Conservation (phyloP, 78 protist genomes). For the Pelomyxa schiedti region DNA sequence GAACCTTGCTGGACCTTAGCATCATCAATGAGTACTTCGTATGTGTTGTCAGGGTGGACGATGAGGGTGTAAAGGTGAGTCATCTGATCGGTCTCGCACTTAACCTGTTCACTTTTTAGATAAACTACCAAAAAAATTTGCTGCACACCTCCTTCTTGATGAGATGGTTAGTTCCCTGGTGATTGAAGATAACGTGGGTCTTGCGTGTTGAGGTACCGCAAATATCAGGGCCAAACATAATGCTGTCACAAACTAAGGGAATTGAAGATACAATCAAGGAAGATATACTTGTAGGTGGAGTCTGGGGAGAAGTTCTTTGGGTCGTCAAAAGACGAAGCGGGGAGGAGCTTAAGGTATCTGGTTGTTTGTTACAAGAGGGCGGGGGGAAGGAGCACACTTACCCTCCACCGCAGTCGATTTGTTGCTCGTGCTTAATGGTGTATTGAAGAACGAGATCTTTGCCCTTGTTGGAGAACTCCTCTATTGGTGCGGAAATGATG, state of each 20-base stretch:
- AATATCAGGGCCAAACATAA: constrained; percentile 95
- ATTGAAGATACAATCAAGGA: background rate
- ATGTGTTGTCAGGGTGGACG: constrained; percentile 84
- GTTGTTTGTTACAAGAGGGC: constrained; percentile 21
- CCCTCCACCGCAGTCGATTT: constrained; percentile 88
- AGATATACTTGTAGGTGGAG: constrained; percentile 46
- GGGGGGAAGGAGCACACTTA: constrained; percentile 85
- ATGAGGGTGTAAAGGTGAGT: constrained; percentile 97
- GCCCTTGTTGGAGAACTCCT: constrained; percentile 59
- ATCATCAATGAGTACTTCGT: constrained; percentile 78
- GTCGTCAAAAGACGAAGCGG: constrained; percentile 26
- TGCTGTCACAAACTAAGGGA: background rate
- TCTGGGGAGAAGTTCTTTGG: constrained; percentile 68
- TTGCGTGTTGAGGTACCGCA: constrained; percentile 68
- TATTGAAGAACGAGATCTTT: constrained; percentile 71
- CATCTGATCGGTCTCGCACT: constrained; percentile 66
- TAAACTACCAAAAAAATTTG: background rate
- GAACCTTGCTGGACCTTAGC: constrained; percentile 71
- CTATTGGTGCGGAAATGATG: constrained; percentile 55
- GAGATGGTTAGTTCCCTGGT: constrained; percentile 78
- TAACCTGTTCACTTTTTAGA: too few species aligned
- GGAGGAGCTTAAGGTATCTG: constrained; percentile 88
- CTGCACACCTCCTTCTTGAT: constrained; percentile 61
- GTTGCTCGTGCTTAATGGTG: constrained; percentile 88
- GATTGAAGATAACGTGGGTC: constrained; percentile 78